Percentiles rank a stretch among this genome's conserved stretches.
Evolutionary conservation across 805 yeast species (phyloP).

Genomic region (Candida nanaspora): DNA sequence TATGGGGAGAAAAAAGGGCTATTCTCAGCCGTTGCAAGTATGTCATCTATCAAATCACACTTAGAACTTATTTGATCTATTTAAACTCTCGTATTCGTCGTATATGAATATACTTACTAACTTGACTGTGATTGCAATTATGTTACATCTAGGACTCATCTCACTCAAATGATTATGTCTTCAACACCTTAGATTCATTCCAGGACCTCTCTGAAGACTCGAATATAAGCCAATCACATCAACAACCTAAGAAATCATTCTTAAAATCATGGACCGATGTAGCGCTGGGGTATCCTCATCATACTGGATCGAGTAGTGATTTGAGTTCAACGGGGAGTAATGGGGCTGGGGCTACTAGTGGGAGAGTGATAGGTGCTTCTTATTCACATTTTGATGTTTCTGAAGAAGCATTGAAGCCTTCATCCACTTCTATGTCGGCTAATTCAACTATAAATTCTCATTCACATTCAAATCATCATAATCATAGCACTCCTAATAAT

Average conservation of each 20-base stretch:
- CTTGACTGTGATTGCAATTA: no score
- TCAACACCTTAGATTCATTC: constrained; percentile 9
- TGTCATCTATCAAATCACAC: constrained; percentile 5
- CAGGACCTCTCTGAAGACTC: neutral
- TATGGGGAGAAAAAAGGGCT: constrained; percentile 21
- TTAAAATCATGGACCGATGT: constrained; percentile 17
- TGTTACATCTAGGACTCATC: constrained; percentile 25
- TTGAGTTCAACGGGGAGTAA: no score
- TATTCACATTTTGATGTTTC: constrained; percentile 45
- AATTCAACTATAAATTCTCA: constrained; percentile 1
- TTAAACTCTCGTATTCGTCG: neutral
- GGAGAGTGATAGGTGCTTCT: constrained; percentile 46
- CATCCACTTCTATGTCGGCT: no score
- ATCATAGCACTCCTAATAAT: neutral
- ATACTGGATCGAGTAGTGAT: no score
- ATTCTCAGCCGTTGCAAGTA: constrained; percentile 25
- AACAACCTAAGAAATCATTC: constrained; percentile 13
- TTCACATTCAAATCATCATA: constrained; percentile 1
- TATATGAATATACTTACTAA: no score
- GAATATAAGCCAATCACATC: constrained; percentile 4
- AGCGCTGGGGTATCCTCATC: constrained; percentile 5
- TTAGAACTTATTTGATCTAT: neutral
- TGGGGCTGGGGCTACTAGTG: no score
- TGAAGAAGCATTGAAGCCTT: no score
- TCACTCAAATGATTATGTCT: constrained; percentile 23